Conservation (phyloP, 1,284 basidiomycete species). For the Ustilago trichophora region DNA sequence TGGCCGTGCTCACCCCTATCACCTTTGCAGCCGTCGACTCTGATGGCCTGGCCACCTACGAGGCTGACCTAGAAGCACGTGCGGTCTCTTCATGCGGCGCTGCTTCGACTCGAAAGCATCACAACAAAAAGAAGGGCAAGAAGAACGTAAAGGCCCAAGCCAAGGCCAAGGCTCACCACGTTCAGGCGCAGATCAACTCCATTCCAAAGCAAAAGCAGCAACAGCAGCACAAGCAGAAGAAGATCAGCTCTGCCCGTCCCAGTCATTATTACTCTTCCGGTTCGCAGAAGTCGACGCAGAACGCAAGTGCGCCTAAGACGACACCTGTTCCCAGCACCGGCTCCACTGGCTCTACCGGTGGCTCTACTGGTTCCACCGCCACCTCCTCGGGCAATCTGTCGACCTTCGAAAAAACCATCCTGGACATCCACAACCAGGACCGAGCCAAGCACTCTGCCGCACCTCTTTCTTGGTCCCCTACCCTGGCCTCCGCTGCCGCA, state of each 20-base stretch:
- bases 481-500: constrained; percentile 26
- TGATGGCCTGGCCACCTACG: background rate
- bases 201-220: background rate
- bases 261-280: background rate
- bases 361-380: too few relatives aligned
- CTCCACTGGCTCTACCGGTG: too few relatives aligned
- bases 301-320: background rate
- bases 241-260: constrained; percentile 3
- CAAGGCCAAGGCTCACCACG: background rate
- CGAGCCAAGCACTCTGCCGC: constrained; percentile 32
- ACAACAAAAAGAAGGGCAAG: constrained; percentile 20
- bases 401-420: constrained; percentile 11
- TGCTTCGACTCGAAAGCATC: constrained; percentile 22
- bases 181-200: too few relatives aligned
- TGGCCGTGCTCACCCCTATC: constrained; percentile 23
- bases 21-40: background rate
- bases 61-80: constrained; percentile 1
- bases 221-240: constrained; percentile 3
- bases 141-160: constrained; percentile 9
- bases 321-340: background rate
- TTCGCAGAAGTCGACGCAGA: background rate
- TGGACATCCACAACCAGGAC: constrained; percentile 29
- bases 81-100: background rate
- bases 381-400: constrained; percentile 2
- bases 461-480: constrained; percentile 30